Evolutionary conservation across 306 rosid genomes (phyloP).

Genomic region (Cucumis melo): DNA sequence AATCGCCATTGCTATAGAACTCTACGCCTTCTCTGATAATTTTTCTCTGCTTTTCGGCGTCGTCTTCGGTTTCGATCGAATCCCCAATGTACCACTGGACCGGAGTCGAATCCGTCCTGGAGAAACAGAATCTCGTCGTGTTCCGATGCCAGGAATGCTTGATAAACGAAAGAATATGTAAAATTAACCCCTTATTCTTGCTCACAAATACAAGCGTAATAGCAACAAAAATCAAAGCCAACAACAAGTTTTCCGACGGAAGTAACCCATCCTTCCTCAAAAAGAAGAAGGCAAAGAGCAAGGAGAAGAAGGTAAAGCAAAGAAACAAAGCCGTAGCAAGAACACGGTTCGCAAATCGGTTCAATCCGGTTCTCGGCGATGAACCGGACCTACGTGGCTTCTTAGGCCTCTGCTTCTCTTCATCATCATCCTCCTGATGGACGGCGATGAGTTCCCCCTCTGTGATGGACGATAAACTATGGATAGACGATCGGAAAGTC

Average conservation of each 20-base stretch:
- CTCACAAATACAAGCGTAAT: slow-evolving; percentile 56
- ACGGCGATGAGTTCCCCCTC: slow-evolving; percentile 29
- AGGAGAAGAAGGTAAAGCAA: slow-evolving; percentile 27
- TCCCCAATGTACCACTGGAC: slow-evolving; percentile 95
- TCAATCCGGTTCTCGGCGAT: slow-evolving; percentile 27
- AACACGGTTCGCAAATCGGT: slow-evolving; percentile 15
- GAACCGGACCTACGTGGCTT: slow-evolving; percentile 24
- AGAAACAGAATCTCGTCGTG: slow-evolving; percentile 28
- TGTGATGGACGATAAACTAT: slow-evolving; percentile 58
- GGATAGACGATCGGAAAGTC: slow-evolving; percentile 84
- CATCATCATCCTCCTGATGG: slow-evolving; percentile 18
- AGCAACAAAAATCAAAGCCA: slow-evolving; percentile 70
- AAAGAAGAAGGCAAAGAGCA: slow-evolving; percentile 32
- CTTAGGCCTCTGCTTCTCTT: slow-evolving; percentile 21
- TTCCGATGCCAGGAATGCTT: slow-evolving; percentile 55
- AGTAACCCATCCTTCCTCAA: slow-evolving; percentile 37
- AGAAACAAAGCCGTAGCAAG: slow-evolving; percentile 26
- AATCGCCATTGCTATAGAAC: slow-evolving; percentile 90
- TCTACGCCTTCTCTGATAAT: slow-evolving; percentile 75
- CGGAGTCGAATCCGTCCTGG: slow-evolving; percentile 33
- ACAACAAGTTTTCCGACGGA: slow-evolving; percentile 60
- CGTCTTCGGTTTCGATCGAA: slow-evolving; percentile 5
- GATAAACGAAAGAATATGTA: slow-evolving; percentile 22
- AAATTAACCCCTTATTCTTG: slow-evolving; percentile 51
- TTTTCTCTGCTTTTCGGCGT: slow-evolving; percentile 13